Conservation (phyloP, 2,329 filamentous ascomycete genomes). For the Monascus ruber region DNA sequence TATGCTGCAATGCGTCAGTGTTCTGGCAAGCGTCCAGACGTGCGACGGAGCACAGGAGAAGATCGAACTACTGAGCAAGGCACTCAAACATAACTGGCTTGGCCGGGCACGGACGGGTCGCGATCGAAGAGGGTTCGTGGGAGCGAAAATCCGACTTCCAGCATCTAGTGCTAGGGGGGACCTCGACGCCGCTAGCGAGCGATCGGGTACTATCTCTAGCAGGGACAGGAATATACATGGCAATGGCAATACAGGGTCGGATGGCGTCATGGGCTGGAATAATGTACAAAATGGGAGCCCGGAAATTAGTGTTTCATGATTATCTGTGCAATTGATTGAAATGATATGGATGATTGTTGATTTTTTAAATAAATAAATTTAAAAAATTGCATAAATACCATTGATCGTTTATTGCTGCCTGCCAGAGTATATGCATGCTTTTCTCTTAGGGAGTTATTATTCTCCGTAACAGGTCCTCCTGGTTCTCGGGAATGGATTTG, state of each 20-base stretch:
- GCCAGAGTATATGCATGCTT: too few relatives aligned
- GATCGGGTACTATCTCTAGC: conserved; percentile 10
- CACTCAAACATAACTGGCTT: conserved; percentile 94
- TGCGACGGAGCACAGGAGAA: conserved; percentile 63
- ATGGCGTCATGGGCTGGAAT: conserved; percentile 1
- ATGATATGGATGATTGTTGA: too few relatives aligned
- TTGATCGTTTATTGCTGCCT: too few relatives aligned
- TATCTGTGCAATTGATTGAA: too few relatives aligned
- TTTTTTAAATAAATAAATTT: too few relatives aligned
- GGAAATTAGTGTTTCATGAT: conserved; percentile 20
- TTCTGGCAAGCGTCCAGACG: conserved; percentile 65
- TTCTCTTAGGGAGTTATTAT: too few relatives aligned
- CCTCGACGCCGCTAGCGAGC: conserved; percentile 14
- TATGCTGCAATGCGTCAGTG: conserved; percentile 93
- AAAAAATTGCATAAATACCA: too few relatives aligned
- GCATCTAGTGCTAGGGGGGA: conserved; percentile 3
- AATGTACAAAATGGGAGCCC: conserved; percentile 13
- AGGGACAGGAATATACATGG: conserved; percentile 6
- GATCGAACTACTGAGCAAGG: conserved; percentile 72
- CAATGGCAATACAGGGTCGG: conserved; percentile 2
- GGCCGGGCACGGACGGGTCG: conserved; percentile 79
- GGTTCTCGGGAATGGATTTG: too few relatives aligned
- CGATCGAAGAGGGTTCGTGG: conserved; percentile 82
- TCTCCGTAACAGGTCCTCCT: too few relatives aligned
- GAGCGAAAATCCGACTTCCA: conserved; percentile 40